Base-by-base conservation (phyloP, 2,329 filamentous ascomycete genomes). In the Raffaelea ambrosiae region DNA sequence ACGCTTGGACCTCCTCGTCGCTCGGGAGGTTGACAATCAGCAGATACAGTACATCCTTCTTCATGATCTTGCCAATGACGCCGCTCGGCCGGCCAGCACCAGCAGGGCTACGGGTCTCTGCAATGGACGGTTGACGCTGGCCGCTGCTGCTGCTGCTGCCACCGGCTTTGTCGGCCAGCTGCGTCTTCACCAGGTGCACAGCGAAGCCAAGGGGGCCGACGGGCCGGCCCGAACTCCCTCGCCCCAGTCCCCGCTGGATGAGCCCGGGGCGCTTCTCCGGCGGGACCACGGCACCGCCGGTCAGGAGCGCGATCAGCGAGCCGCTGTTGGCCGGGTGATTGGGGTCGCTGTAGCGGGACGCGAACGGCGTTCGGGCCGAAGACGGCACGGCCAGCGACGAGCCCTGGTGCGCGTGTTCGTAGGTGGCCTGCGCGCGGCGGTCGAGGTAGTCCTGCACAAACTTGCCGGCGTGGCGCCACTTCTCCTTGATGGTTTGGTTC, bases 1-100 rank as follows among this genome's bases (percentile, higher is more conserved):
- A 56, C 4, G 48, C 41, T 39, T 57, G 52, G 39, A 74, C 58
- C 51, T 73, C 71, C 19, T 65, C 62, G 11, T 68, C 64, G 0
- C 60, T 61, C 1, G 73, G 73, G 61, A 74, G 60, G 48, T 75
- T 74, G 14, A 74, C 70, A 48, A 76, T 67, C 59, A 73, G 67
- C 47, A 77, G 52, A 53, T 74, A 77, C 26, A 76, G 52, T 16
- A 74, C 68, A 58, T 72, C 65, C 66, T 73, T 48, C 21, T 54
- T 43, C 40, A 51, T 31, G 36, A 49, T 23, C 33, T 52, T 52
- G 18, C 35, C 5, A 16, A 8, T 38, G 35, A 38, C 5, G 35
- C 18, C 35, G 13, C n/a, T n/a, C n/a, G n/a, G n/a, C n/a, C n/a
- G n/a, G n/a, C n/a, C n/a, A n/a, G n/a, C n/a, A n/a, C n/a, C n/a